phyloP scores from a whole-genome alignment of 495 filamentous ascomycete species.

The Neurospora sp. region DNA sequence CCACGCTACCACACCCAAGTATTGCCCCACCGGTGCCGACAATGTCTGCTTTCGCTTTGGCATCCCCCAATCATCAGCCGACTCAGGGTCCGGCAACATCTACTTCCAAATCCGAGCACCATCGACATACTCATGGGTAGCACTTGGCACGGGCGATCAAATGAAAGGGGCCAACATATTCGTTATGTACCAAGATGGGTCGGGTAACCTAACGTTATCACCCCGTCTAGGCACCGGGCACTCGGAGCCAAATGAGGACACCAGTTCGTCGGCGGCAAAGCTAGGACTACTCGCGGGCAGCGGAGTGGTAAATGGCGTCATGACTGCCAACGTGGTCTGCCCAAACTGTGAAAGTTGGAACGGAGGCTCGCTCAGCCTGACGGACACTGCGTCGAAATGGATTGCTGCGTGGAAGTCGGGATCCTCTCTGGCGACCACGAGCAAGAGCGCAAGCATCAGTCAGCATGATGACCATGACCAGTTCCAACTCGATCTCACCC shows the following conservation, averaged over 20 bases:
- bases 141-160: slow-evolving; percentile 47
- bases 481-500: slow-evolving; percentile 48
- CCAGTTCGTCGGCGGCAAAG: slow-evolving; percentile 27
- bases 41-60: slow-evolving; percentile 37
- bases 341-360: slow-evolving; percentile 39
- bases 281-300: slow-evolving; percentile 51
- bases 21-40: slow-evolving; percentile 15
- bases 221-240: slow-evolving; percentile 47
- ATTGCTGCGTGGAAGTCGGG: slow-evolving; percentile 58
- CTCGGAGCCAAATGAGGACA: slow-evolving; percentile 42
- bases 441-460: slow-evolving; percentile 35
- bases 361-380: slow-evolving; percentile 50
- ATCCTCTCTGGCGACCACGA: slow-evolving; percentile 43
- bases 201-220: slow-evolving; percentile 52
- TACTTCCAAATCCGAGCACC: slow-evolving; percentile 60
- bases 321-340: slow-evolving; percentile 54
- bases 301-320: slow-evolving; percentile 38
- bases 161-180: slow-evolving; percentile 64
- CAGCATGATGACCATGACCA: slow-evolving; percentile 46
- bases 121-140: slow-evolving; percentile 50
- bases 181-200: slow-evolving; percentile 51
- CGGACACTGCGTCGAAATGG: slow-evolving; percentile 42
- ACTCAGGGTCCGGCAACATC: slow-evolving; percentile 37
- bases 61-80: slow-evolving; percentile 32
- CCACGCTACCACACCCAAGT: slow-evolving; percentile 7